Percentiles rank a stretch among this genome's conserved stretches.
phyloP scores from a whole-genome alignment of 176 grass and related monocot species.

The Aegilops speltoides region DNA sequence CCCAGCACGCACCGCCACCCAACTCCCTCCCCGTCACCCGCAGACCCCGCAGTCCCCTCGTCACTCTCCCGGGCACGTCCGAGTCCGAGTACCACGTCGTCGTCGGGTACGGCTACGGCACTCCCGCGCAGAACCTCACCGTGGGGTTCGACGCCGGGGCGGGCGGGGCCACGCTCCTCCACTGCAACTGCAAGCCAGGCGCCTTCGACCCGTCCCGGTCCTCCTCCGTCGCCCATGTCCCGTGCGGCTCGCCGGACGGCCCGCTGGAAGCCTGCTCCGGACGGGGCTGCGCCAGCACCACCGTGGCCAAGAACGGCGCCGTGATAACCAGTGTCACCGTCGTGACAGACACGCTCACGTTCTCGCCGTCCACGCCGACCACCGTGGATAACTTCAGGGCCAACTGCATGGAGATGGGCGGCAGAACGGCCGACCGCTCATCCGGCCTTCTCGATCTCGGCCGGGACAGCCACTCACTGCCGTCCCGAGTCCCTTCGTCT shows the following conservation, averaged over 20 bases:
- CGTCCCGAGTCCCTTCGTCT: not conserved
- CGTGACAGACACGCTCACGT: not conserved
- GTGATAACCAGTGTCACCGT: not conserved
- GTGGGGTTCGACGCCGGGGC: not conserved
- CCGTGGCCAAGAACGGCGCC: not conserved
- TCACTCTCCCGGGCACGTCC: not conserved
- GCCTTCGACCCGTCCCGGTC: not conserved
- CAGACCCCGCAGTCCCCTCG: not conserved
- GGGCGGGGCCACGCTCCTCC: not conserved
- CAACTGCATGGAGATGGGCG: not conserved
- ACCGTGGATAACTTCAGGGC: not conserved
- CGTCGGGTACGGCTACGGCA: not conserved
- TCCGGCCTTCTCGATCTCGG: constrained; percentile 42
- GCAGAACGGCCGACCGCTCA: not conserved
- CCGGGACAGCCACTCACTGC: constrained; percentile 45
- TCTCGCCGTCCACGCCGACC: not conserved
- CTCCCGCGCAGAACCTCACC: not conserved
- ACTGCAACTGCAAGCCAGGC: not conserved
- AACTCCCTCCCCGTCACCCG: not conserved
- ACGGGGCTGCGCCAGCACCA: not conserved
- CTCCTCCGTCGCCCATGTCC: not conserved
- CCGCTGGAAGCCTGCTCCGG: not conserved
- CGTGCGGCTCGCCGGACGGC: not conserved
- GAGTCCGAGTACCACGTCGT: not conserved
- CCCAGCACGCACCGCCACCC: not conserved